Conservation (phyloP, 2,329 filamentous ascomycete species). For the Geoglossum cookeanum region DNA sequence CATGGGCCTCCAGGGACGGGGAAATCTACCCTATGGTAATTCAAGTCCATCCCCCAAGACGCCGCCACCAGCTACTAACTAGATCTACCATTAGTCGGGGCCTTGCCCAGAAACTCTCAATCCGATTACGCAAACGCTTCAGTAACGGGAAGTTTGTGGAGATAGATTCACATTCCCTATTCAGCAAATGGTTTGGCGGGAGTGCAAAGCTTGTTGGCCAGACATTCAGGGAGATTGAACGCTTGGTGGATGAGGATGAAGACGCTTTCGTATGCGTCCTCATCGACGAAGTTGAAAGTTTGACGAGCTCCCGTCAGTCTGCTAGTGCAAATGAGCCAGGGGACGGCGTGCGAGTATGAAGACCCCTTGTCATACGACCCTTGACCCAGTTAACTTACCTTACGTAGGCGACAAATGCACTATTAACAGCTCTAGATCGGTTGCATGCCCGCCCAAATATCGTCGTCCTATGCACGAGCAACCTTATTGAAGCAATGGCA, state of each 20-base stretch:
- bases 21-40: conserved; percentile 22
- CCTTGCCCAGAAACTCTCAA: conserved; percentile 31
- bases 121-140: conserved; percentile 23
- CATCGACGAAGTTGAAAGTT: conserved; percentile 18
- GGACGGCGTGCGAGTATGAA: conserved; percentile 24
- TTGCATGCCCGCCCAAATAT: conserved; percentile 25
- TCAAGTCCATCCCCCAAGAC: not conserved
- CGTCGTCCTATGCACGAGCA: conserved; percentile 31
- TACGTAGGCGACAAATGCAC: conserved; percentile 26
- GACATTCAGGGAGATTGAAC: conserved; percentile 23
- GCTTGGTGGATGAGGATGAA: conserved; percentile 11
- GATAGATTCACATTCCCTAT: conserved; percentile 25
- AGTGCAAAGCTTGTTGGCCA: conserved; percentile 24
- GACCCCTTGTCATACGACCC: not conserved
- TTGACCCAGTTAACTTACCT: not conserved
- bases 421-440: conserved; percentile 29
- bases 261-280: conserved; percentile 14
- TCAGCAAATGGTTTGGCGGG: conserved; percentile 30
- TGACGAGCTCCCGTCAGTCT: conserved; percentile 13
- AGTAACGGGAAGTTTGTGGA: conserved; percentile 22
- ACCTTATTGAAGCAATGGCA: conserved; percentile 25
- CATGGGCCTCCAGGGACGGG: conserved; percentile 25
- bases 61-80: conserved; percentile 5
- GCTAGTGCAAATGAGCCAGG: conserved; percentile 21
- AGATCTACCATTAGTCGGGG: conserved; percentile 12